Evolutionary conservation across 257 asterid genomes (phyloP), one percentile per base, ranked within the genome.

Genomic region (Hygrophila difformis): DNA sequence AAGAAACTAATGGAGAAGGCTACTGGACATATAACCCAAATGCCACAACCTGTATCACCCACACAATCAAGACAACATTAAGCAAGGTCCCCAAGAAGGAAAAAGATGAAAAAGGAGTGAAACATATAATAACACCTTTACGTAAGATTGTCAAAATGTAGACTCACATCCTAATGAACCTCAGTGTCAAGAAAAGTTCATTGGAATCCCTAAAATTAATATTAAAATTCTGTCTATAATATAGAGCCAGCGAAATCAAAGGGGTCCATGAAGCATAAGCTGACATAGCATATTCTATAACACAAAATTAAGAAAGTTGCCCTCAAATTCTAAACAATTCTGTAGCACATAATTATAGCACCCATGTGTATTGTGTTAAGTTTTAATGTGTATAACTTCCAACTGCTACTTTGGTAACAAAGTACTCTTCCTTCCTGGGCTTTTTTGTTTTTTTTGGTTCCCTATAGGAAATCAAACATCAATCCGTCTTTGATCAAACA

Each of bases 11-110:
- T 51, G 22, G 96, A 77, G 76, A 82, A 74, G 49, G 77, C 11
- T 22, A 71, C 51, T 10, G 96, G 97, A 68, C 56, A 75, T 43
- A 79, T 61, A 37, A 91, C 95, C 97, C 97, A 89, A 51, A 84
- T 29, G 50, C 93, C 87, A 29, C 78, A 89, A 73, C 96, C 94
- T 89, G 93, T 54, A 63, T 60, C 56, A 53, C 39, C 17, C 40
- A 43, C n/a, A n/a, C n/a, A n/a, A n/a, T n/a, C n/a, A n/a, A n/a
- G n/a, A n/a, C n/a, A n/a, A n/a, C n/a, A n/a, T n/a, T n/a, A n/a
- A n/a, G n/a, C n/a, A n/a, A n/a, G n/a, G n/a, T n/a, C n/a, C n/a
- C n/a, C n/a, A n/a, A n/a, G n/a, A n/a, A n/a, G n/a, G n/a, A n/a
- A n/a, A n/a, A n/a, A n/a, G n/a, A n/a, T n/a, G n/a, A 26, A 26